A percentile compares a stretch with the other conserved stretches of the same genome.
Evolutionary conservation across 352 stramenopile species (phyloP).

Genomic region (Pythium aphanidermatum): DNA sequence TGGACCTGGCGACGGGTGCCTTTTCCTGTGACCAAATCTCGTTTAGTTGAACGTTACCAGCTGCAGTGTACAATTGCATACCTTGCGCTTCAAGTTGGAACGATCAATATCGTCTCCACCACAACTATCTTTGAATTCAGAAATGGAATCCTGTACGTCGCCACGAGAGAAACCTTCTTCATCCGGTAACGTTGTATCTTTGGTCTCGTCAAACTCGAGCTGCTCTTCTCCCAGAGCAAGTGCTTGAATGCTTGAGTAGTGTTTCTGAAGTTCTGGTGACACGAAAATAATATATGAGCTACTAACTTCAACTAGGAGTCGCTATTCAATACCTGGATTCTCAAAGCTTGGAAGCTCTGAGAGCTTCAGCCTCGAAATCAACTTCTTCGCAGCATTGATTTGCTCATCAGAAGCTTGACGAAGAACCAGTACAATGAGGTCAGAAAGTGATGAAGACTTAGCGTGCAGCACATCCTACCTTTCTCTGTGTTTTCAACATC

Average conservation of each 20-base stretch:
- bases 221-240: constrained; percentile 67
- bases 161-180: constrained; percentile 54
- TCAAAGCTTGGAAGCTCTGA: constrained; percentile 71
- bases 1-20: constrained; percentile 8
- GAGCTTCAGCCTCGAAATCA: constrained; percentile 72
- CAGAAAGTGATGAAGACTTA: neutral
- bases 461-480: constrained; percentile 13
- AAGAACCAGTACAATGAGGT: neutral
- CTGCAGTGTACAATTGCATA: constrained; percentile 1
- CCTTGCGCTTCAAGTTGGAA: constrained; percentile 20
- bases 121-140: constrained; percentile 13
- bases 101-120: constrained; percentile 10
- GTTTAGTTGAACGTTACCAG: no score
- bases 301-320: neutral
- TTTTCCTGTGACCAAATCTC: constrained; percentile 3
- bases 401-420: constrained; percentile 40
- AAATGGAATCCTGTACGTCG: constrained; percentile 40
- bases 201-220: constrained; percentile 69
- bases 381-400: constrained; percentile 50
- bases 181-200: constrained; percentile 74
- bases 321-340: constrained; percentile 51
- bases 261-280: constrained; percentile 76
- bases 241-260: constrained; percentile 75
- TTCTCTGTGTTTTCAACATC: constrained; percentile 30
- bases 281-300: neutral